A percentile compares a stretch with the other conserved stretches of the same genome.
Evolutionary conservation across 2,329 filamentous ascomycete species (phyloP).

Genomic region (Beauveria brongniartii): DNA sequence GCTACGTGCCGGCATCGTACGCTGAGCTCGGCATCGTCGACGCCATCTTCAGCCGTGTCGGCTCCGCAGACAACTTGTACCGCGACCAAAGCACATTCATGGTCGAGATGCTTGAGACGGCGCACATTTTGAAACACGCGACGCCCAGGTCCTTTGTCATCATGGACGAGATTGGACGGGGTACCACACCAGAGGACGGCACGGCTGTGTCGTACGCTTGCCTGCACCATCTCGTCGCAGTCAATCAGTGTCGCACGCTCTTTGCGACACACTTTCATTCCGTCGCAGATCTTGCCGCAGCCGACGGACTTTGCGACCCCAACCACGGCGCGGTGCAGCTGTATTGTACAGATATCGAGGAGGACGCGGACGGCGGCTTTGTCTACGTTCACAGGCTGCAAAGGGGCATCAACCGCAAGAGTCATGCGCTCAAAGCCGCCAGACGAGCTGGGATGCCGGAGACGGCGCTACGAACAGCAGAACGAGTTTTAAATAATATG

Average conservation of each 20-base stretch:
- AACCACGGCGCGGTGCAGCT: conserved; percentile 46
- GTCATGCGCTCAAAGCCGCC: conserved; percentile 94
- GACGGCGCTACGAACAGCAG: conserved; percentile 60
- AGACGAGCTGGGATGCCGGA: conserved; percentile 74
- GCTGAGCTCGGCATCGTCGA: conserved; percentile 89
- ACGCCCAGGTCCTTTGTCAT: conserved; percentile 84
- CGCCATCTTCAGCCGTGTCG: conserved; percentile 87
- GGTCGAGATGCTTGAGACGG: conserved; percentile 98
- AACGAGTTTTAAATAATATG: conserved; percentile 37
- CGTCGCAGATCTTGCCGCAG: conserved; percentile 66
- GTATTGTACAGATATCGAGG: conserved; percentile 85
- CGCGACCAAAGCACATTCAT: conserved; percentile 96
- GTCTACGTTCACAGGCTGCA: conserved; percentile 78
- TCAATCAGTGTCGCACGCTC: conserved; percentile 70
- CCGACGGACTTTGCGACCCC: conserved; percentile 34
- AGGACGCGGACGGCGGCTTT: conserved; percentile 63
- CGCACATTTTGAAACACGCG: conserved; percentile 77
- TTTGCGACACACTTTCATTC: conserved; percentile 95
- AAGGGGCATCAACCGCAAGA: conserved; percentile 74
- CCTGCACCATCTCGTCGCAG: conserved; percentile 70
- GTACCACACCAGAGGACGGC: conserved; percentile 89
- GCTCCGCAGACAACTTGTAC: conserved; percentile 92
- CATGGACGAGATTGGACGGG: conserved; percentile 96
- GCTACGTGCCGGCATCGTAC: conserved; percentile 82
- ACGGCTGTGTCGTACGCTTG: conserved; percentile 84